phyloP scores from a whole-genome alignment of 2,329 filamentous ascomycete species.

The Cladosporium austrohemisphaericum region DNA sequence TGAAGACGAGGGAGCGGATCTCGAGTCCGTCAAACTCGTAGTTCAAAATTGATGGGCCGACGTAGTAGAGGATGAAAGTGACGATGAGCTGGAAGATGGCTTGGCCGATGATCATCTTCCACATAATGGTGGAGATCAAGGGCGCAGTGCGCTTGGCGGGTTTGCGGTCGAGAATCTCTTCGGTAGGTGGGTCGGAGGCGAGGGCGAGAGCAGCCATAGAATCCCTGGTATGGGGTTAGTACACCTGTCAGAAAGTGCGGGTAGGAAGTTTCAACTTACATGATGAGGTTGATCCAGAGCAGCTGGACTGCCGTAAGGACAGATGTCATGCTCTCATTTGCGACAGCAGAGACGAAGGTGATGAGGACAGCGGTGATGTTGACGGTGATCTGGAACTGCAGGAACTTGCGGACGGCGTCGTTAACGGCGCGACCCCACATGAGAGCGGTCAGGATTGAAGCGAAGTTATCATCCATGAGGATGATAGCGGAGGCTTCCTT shows the following conservation, averaged over 20 bases:
- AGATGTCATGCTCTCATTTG: constrained; percentile 63
- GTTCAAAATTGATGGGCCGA: constrained; percentile 56
- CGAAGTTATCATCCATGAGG: constrained; percentile 60
- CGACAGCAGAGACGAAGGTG: constrained; percentile 82
- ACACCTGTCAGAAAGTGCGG: not conserved
- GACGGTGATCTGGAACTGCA: constrained; percentile 75
- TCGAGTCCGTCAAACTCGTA: constrained; percentile 51
- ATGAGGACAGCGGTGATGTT: constrained; percentile 87
- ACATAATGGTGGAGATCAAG: constrained; percentile 89
- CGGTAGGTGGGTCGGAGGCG: constrained; percentile 81
- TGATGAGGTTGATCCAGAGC: constrained; percentile 95
- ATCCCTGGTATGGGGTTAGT: constrained; percentile 45
- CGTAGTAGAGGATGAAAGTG: constrained; percentile 81
- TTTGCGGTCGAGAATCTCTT: constrained; percentile 74
- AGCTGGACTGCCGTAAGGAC: constrained; percentile 87
- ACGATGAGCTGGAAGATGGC: constrained; percentile 79
- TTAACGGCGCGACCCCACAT: constrained; percentile 60
- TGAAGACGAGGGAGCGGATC: constrained; percentile 83
- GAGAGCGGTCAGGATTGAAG: constrained; percentile 60
- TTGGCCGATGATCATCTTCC: constrained; percentile 98
- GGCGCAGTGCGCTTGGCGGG: constrained; percentile 70
- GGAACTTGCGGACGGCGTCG: constrained; percentile 53
- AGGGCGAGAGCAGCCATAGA: constrained; percentile 89
- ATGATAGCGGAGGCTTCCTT: constrained; percentile 62
- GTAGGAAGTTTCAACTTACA: constrained; percentile 44